Base-by-base conservation (phyloP, 108 stramenopile species). In the Cyclotella baltica region DNA sequence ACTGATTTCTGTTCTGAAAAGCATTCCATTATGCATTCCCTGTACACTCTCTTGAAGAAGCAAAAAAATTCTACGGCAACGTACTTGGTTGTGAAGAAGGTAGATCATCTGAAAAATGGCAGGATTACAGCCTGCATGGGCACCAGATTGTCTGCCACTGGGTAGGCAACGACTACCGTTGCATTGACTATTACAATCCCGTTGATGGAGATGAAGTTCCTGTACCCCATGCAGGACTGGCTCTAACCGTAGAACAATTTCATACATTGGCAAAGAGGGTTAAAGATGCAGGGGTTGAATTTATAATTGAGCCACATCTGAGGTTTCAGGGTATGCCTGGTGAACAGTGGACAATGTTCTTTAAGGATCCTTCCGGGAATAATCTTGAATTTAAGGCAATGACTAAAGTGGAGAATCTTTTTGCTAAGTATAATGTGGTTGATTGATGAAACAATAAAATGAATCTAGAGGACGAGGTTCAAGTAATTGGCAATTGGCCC, bases 181-280 rank as follows among this genome's bases (percentile, higher is more conserved):
- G 95, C 73, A 82, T 84, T 20, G 99, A 99, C 76, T 97, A 90
- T 64, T 94, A 85, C 93, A 99, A 99, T 62, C 99, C 99, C 15
- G 99, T 99, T 20, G 99, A 99, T 77, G 98, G 97, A 35, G 98
- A 99, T 74, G 97, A 98, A 59, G 98, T 99, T 0, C 99, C 99
- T 10, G 99, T 99, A 13, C 98, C 98, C 4, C 99, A 99, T 86
- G 86, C 92, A 36, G 98, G 98, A 11, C 72, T 97, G 31, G 97
- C 96, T 0, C 74, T 99, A 67, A 96, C 97, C 11, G 96, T 90
- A 1, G 88, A 86, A 0, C 76, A 96, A 56, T 99, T 98, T 72
- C 90, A 98, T 75, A 84, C 46, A 2, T 67, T 99, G 66, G 96
- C 95, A 2, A 74, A 92, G 20, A 87, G 98, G 2, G 64, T 99